These are phyloP conservation scores for Starmerella powellii DNA, from an alignment of 805 yeast species.

Conservation along the genomic window DNA sequence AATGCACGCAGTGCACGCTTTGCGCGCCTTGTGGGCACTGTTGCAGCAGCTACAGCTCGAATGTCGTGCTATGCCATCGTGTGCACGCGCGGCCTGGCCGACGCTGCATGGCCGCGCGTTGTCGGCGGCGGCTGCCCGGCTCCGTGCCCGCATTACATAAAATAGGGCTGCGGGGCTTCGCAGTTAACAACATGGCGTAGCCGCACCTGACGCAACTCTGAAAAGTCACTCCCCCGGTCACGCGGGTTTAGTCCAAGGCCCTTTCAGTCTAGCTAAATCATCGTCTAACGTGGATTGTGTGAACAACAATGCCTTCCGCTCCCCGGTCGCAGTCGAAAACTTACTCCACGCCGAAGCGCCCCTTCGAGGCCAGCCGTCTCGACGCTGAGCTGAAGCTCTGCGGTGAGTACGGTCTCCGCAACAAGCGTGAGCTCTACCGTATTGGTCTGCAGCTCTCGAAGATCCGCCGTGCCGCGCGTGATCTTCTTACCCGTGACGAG, in stretches of 20 bases:
- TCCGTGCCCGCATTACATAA: not conserved
- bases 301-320: slow-evolving; percentile 26
- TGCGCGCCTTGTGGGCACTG: too few relatives aligned
- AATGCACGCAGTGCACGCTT: too few relatives aligned
- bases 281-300: slow-evolving; percentile 15
- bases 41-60: too few relatives aligned
- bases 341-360: slow-evolving; percentile 98
- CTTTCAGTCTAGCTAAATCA: slow-evolving; percentile 4
- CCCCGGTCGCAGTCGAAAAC: slow-evolving; percentile 99
- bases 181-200: not conserved
- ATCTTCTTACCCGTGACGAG: slow-evolving; percentile 98
- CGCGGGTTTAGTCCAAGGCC: not conserved
- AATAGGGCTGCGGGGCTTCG: not conserved
- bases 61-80: too few relatives aligned
- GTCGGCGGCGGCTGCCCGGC: too few relatives aligned
- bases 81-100: too few relatives aligned
- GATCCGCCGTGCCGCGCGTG: slow-evolving; percentile 99
- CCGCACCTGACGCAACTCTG: slow-evolving; percentile 3
- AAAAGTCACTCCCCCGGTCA: slow-evolving; percentile 10
- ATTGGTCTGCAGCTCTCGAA: slow-evolving; percentile 98
- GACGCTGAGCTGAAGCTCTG: slow-evolving; percentile 98
- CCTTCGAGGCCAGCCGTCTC: slow-evolving; percentile 98
- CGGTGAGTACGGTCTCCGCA: slow-evolving; percentile 99
- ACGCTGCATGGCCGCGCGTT: too few relatives aligned
- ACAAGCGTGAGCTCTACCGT: slow-evolving; percentile 99